Conservation (phyloP, 164 flowering plant genomes). For the Vitis cinerea region DNA sequence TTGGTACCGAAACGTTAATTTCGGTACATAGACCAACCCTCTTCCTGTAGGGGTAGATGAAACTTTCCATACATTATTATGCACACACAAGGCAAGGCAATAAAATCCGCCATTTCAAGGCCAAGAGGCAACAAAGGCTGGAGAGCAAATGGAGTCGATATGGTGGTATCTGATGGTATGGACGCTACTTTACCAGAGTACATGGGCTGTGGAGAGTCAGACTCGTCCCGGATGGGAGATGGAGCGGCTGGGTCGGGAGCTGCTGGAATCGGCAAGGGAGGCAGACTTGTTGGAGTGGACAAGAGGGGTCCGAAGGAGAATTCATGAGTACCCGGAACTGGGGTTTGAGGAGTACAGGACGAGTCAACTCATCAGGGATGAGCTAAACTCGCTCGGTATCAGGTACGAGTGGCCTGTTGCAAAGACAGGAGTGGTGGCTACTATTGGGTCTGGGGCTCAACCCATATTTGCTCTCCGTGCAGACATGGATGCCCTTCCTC, state of each 20-base stretch:
- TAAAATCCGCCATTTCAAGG: no score
- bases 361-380: slow-evolving; percentile 46
- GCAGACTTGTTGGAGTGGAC: slow-evolving; percentile 53
- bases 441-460: slow-evolving; percentile 47
- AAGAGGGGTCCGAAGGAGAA: slow-evolving; percentile 40
- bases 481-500: slow-evolving; percentile 81
- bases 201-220: slow-evolving; percentile 3
- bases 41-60: no score
- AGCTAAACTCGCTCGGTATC: slow-evolving; percentile 55
- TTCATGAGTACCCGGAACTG: slow-evolving; percentile 63
- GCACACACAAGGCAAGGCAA: no score
- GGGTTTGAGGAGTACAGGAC: slow-evolving; percentile 55
- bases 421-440: slow-evolving; percentile 56
- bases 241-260: slow-evolving; percentile 12
- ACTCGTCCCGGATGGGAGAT: background rate
- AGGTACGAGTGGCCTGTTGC: slow-evolving; percentile 56
- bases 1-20: no score
- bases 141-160: no score
- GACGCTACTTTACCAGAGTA: background rate
- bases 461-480: slow-evolving; percentile 63
- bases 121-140: no score
- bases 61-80: no score
- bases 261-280: slow-evolving; percentile 41
- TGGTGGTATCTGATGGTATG: no score
- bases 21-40: no score